Base-by-base conservation (phyloP, 306 rosid genomes). In the Crotalaria pallida region DNA sequence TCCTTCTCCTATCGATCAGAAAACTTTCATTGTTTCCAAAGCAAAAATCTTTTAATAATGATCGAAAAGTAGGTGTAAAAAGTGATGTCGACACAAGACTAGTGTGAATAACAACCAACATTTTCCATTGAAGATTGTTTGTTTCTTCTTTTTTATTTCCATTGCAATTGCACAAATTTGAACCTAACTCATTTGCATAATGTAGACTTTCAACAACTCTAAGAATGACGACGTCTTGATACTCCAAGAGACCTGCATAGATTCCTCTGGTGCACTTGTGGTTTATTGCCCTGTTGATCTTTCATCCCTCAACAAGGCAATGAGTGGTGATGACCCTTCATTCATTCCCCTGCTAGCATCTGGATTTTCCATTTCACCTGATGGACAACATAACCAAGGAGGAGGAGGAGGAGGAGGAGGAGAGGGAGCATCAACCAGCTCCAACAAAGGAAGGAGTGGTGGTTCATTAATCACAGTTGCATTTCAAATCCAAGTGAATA, bases 251-350 rank as follows among this genome's bases (percentile, higher is more conserved):
- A 90, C 92, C 47, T 90, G 97, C 85, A 80, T 86, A 60, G 98
- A 94, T 78, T 61, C 96, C 0, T 85, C 97, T 0, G 97, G 98
- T 0, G 87, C 97, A 15, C 47, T 94, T 0, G 94, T 94, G 15
- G 98, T 94, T 34, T 94, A 88, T 52, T 85, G 92, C 61, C 96
- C 97, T 0, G 90, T 94, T 13, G 98, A 94, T 51, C 84, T 90
- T 2, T 90, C 97, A 6, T 79, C 90, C 7, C 87, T 94, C 29
- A 87, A 94, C 89, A 73, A 87, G 2, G 98, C 96, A 29, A 87
- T 94, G 96, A 94, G 95, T 38, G 98, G 98, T 0, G 98, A 90
- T 61, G 98, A 94, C 47, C 88, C 97, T 16, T 90, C 98, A 0
- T 81, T 72, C 80, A 90, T 94, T 31, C 97, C 97, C 0, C 69